phyloP scores from a whole-genome alignment of 805 yeast species.

The Candida vaughaniae region DNA sequence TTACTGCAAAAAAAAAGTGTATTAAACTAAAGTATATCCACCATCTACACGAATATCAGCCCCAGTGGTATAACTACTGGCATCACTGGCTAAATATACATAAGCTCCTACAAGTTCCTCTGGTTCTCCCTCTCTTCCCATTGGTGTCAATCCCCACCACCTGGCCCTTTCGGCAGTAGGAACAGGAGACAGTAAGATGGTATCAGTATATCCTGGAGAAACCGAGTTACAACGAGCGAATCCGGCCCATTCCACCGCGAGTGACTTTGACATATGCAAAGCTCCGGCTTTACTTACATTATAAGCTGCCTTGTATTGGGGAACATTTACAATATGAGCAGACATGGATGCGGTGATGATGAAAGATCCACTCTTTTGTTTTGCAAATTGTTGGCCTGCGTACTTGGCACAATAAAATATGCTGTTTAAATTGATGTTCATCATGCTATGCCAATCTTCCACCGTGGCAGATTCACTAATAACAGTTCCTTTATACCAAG shows the following conservation, averaged over 20 bases:
- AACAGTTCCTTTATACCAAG: conserved; percentile 30
- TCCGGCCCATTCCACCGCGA: conserved; percentile 44
- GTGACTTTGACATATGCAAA: conserved; percentile 34
- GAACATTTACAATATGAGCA: conserved; percentile 40
- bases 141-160: conserved; percentile 44
- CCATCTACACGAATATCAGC: conserved; percentile 47
- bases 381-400: conserved; percentile 27
- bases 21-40: conserved; percentile 33
- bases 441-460: conserved; percentile 24
- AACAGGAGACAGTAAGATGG: conserved; percentile 23
- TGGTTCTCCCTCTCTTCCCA: conserved; percentile 44
- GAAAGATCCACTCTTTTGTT: conserved; percentile 30
- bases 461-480: conserved; percentile 22
- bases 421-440: conserved; percentile 30
- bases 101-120: conserved; percentile 48
- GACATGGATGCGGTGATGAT: conserved; percentile 41
- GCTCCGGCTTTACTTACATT: conserved; percentile 44
- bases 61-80: conserved; percentile 44
- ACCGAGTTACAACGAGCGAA: conserved; percentile 38
- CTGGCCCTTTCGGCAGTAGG: conserved; percentile 30
- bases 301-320: conserved; percentile 39
- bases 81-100: conserved; percentile 44
- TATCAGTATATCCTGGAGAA: conserved; percentile 33
- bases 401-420: conserved; percentile 31
- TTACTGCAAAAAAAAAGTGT: not conserved